phyloP scores from a whole-genome alignment of 257 asterid genomes.

The Salvia splendens region DNA sequence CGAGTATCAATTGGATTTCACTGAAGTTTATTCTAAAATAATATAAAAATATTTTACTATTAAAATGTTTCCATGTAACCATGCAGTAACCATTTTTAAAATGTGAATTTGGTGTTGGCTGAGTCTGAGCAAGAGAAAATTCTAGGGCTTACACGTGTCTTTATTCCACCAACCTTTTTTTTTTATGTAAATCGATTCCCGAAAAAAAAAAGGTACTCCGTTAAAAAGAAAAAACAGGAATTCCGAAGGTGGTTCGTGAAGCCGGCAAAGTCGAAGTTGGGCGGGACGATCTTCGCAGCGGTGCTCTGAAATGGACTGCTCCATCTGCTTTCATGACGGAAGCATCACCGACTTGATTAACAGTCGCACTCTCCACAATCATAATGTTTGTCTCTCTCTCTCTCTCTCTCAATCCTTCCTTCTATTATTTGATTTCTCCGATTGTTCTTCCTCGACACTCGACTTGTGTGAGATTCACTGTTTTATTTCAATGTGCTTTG shows the following conservation, averaged over 20 bases:
- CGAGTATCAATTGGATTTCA: no score
- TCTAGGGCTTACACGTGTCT: conserved; percentile 10
- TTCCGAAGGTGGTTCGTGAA: background rate
- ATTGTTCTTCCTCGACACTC: background rate
- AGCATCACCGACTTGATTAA: conserved; percentile 75
- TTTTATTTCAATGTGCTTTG: conserved; percentile 21
- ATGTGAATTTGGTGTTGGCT: background rate
- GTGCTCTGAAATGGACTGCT: conserved; percentile 35
- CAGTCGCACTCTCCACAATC: conserved; percentile 44
- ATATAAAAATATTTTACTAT: no score
- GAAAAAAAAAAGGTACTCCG: background rate
- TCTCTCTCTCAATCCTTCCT: background rate
- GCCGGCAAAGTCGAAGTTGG: conserved; percentile 14
- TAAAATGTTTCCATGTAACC: no score
- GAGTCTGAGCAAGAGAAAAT: background rate
- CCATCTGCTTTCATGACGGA: conserved; percentile 72
- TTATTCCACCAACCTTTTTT: background rate
- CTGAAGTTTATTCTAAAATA: no score
- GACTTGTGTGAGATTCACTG: background rate
- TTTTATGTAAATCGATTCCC: background rate
- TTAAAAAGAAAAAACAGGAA: background rate
- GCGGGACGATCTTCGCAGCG: conserved; percentile 31
- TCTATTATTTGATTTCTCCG: background rate
- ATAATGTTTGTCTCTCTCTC: conserved; percentile 26
- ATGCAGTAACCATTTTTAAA: no score